Evolutionary conservation across 768 basidiomycete genomes (phyloP), one percentile per base, ranked within the genome.

Genomic region (Tylopilus sp.): DNA sequence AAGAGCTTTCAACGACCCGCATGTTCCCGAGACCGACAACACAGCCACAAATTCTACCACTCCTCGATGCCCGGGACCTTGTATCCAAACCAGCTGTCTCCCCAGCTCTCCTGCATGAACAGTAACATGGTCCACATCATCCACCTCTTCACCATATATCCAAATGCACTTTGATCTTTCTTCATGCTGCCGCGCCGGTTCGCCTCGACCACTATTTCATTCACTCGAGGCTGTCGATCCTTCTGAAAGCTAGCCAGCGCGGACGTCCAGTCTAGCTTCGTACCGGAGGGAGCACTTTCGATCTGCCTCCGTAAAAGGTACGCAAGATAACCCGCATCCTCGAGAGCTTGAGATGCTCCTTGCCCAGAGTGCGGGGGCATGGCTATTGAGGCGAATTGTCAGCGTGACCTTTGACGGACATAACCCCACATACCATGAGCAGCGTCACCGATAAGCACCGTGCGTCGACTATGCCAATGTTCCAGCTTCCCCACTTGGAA

Each of bases 1-100:
- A 14, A 33, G 24, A 42, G n/a, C 24, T 38, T 30, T 38, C 17
- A 17, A 37, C 36, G 26, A 52, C 59, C 67, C 37, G 37, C 37
- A 37, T 37, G 52, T 54, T 70, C 69, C 80, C 79, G 79, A 73
- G 19, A 72, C 72, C 70, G 67, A 69, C 71, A 71, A 63, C 52
- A 63, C 61, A 62, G 56, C 64, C 64, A 66, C 65, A 50, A 19
- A 7, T 21, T 26, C 29, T 53, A 66, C 64, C 63, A 69, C 22
- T 65, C 42, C 1, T 59, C 56, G 1, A 69, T 67, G 3, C 63
- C 67, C 22, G 67, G 63, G 3, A 69, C 67, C 53, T 61, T 55
- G 56, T 69, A 71, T 2, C 57, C 60, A 38, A 66, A 66, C 67
- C 66, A 70, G 13, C 43, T 21, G 24, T 71, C 63, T 31, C 60